Conservation (phyloP, 2,329 filamentous ascomycete genomes). For the Dryadomyces sulphureus region DNA sequence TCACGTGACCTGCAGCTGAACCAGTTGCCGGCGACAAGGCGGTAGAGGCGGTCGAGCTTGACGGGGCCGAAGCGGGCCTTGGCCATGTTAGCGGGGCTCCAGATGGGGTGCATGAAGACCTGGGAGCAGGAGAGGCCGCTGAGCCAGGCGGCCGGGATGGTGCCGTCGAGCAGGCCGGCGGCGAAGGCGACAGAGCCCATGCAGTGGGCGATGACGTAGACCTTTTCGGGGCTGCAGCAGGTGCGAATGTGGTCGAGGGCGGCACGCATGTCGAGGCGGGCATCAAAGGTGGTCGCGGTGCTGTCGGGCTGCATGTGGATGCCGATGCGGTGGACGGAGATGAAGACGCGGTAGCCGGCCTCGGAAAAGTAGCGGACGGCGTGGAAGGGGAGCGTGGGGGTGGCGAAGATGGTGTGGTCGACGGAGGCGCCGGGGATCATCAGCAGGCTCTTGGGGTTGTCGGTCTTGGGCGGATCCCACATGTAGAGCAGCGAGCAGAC, state of each 20-base stretch:
- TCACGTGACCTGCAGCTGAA: conserved; percentile 32
- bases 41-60: conserved; percentile 34
- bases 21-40: conserved; percentile 33
- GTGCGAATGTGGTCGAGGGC: conserved; percentile 37
- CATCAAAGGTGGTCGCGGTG: conserved; percentile 44
- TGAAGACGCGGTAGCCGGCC: conserved; percentile 44
- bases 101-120: conserved; percentile 49
- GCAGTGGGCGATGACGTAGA: conserved; percentile 48
- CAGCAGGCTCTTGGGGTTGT: conserved; percentile 34
- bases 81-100: conserved; percentile 38
- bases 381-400: conserved; percentile 49
- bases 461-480: conserved; percentile 37
- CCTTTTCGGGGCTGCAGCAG: conserved; percentile 16
- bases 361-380: conserved; percentile 47
- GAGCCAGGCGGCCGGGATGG: conserved; percentile 41
- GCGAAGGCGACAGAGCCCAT: conserved; percentile 46
- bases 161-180: conserved; percentile 45
- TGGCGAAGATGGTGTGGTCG: conserved; percentile 46
- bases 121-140: conserved; percentile 42
- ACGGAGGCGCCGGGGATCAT: conserved; percentile 49
- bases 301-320: conserved; percentile 32
- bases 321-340: conserved; percentile 43
- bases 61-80: conserved; percentile 36
- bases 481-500: conserved; percentile 38
- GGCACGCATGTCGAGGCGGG: conserved; percentile 42